phyloP scores from a whole-genome alignment of 768 basidiomycete genomes.

The Serendipita vermifera region DNA sequence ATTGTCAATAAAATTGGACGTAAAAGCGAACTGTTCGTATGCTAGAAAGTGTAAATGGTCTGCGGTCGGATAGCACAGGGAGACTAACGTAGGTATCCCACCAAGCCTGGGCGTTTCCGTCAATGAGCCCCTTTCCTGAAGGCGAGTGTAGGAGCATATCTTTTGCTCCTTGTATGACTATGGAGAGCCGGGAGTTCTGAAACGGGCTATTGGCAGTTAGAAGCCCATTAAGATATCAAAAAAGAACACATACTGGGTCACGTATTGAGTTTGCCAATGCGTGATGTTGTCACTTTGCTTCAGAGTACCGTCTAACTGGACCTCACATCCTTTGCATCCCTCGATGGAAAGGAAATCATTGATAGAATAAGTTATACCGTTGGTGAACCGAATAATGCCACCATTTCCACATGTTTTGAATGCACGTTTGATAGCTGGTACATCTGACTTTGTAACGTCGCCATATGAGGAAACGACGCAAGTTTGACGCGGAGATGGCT shows the following conservation, averaged over 20 bases:
- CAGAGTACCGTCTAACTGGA: not conserved
- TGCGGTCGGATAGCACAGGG: not conserved
- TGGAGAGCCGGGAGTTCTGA: not conserved
- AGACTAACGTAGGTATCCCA: not conserved
- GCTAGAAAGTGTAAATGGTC: not conserved
- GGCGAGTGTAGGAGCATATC: not conserved
- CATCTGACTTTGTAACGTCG: not conserved
- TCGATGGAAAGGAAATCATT: not conserved
- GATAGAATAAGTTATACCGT: not conserved
- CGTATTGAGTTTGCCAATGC: not conserved
- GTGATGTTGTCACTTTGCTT: not conserved
- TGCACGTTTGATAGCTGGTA: not conserved
- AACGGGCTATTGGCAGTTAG: not conserved
- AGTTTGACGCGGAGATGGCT: too few relatives aligned
- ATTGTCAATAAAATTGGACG: not conserved
- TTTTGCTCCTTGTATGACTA: not conserved
- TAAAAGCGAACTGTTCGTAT: not conserved
- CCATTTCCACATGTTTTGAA: not conserved
- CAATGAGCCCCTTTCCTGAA: not conserved
- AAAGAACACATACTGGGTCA: not conserved
- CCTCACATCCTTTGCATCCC: not conserved
- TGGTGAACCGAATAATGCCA: not conserved
- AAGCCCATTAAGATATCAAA: not conserved
- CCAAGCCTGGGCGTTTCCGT: not conserved
- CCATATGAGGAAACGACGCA: not conserved